Conservation (phyloP, 164 flowering plant species). For the Vitis rotundifolia region DNA sequence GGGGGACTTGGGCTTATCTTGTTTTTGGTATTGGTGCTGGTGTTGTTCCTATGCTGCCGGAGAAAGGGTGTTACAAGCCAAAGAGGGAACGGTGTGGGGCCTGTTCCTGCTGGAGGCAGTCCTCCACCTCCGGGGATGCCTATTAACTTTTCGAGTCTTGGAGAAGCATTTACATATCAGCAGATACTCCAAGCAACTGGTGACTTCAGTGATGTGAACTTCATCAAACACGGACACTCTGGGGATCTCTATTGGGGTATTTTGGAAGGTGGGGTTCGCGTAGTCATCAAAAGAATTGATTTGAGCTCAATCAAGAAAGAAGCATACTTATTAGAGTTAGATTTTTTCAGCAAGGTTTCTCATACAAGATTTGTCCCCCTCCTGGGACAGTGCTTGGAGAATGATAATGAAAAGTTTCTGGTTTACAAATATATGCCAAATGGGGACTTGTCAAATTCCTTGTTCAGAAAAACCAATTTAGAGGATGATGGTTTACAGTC, state of each 20-base stretch:
- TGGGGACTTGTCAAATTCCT: slow-evolving; percentile 76
- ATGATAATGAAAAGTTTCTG: slow-evolving; percentile 76
- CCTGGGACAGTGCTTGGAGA: slow-evolving; percentile 84
- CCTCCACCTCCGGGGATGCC: slow-evolving; percentile 39
- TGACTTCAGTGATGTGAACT: slow-evolving; percentile 67
- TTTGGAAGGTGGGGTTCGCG: slow-evolving; percentile 59
- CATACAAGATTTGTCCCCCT: slow-evolving; percentile 88
- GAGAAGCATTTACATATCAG: slow-evolving; percentile 73
- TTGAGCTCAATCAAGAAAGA: slow-evolving; percentile 51
- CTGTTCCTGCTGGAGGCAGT: slow-evolving; percentile 45
- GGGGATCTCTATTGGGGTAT: slow-evolving; percentile 79
- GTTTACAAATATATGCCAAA: slow-evolving; percentile 91
- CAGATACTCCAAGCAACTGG: slow-evolving; percentile 72
- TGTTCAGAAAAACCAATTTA: slow-evolving; percentile 47
- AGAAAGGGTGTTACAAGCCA: slow-evolving; percentile 35
- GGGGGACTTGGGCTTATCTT: slow-evolving; percentile 69
- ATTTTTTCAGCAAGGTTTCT: slow-evolving; percentile 65
- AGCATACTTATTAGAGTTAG: slow-evolving; percentile 65
- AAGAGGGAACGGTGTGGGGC: slow-evolving; percentile 49
- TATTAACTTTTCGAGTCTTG: slow-evolving; percentile 55
- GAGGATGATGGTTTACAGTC: slow-evolving; percentile 79
- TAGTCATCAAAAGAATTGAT: slow-evolving; percentile 74
- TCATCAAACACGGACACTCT: slow-evolving; percentile 88
- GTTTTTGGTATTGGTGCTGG: slow-evolving; percentile 37
- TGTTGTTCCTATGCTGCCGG: slow-evolving; percentile 34